Conservation (phyloP, 2,329 filamentous ascomycete species). For the Colletotrichum viniferum region DNA sequence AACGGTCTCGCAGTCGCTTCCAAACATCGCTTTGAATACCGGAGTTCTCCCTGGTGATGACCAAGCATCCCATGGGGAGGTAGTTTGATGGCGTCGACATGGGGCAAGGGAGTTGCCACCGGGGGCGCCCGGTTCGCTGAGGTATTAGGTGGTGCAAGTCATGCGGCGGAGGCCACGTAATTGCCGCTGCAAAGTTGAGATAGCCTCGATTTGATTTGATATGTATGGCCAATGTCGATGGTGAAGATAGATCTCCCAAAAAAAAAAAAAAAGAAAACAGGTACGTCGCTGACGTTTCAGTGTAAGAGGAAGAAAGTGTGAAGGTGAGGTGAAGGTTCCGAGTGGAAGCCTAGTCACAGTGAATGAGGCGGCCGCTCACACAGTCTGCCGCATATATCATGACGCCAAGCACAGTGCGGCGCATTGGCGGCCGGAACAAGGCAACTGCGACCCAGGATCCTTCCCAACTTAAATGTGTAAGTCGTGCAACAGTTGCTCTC, state of each 20-base stretch:
- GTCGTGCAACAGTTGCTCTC: neutral
- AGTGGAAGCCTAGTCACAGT: slow-evolving; percentile 7
- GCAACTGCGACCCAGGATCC: neutral
- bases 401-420: neutral
- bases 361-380: neutral
- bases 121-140: neutral
- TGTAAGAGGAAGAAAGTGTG: neutral
- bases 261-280: neutral
- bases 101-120: neutral
- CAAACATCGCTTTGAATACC: neutral
- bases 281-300: slow-evolving; percentile 1
- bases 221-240: neutral
- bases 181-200: neutral
- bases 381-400: rapidly evolving
- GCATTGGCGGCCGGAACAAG: neutral
- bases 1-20: neutral
- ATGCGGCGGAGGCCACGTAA: neutral
- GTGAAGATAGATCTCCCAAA: neutral
- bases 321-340: neutral
- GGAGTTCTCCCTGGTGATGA: slow-evolving; percentile 22
- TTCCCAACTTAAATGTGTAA: neutral
- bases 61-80: slow-evolving; percentile 46
- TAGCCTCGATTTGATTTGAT: neutral
- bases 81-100: slow-evolving; percentile 30
- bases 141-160: neutral